These are phyloP conservation scores for Fonsecaea monophora DNA, from an alignment of 2,329 filamentous ascomycete species.

Conservation along the genomic window DNA sequence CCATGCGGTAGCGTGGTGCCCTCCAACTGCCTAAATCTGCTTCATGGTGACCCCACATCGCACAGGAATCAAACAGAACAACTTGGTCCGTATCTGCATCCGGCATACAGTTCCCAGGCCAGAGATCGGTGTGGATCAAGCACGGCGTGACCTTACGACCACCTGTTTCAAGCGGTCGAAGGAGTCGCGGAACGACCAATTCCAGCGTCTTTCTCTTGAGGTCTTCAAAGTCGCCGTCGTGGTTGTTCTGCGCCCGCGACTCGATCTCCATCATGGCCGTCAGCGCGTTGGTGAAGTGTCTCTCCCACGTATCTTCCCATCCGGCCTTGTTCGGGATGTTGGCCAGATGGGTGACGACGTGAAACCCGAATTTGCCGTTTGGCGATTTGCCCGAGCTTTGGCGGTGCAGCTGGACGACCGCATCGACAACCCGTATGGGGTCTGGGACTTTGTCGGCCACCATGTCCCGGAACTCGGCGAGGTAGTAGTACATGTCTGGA, in stretches of 20 bases:
- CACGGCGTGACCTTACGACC: constrained; percentile 42
- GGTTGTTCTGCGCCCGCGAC: constrained; percentile 27
- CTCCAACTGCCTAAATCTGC: constrained; percentile 13
- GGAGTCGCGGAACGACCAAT: constrained; percentile 46
- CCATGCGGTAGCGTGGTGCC: constrained; percentile 7
- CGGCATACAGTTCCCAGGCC: constrained; percentile 42
- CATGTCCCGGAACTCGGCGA: constrained; percentile 3
- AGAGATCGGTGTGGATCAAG: constrained; percentile 45
- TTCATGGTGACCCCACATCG: constrained; percentile 15
- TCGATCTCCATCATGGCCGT: constrained; percentile 28
- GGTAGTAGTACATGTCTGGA: neutral
- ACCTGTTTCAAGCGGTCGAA: constrained; percentile 44
- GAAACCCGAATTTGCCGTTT: constrained; percentile 28
- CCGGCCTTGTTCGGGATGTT: neutral
- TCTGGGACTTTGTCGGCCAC: neutral
- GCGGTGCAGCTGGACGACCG: neutral
- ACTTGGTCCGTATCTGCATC: constrained; percentile 31
- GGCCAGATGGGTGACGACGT: constrained; percentile 33
- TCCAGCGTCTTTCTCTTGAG: constrained; percentile 25
- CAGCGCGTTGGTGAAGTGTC: constrained; percentile 35
- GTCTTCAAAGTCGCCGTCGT: constrained; percentile 12
- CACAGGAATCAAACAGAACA: constrained; percentile 22
- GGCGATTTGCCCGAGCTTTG: neutral
- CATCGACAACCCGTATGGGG: neutral
- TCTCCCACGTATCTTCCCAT: constrained; percentile 36